Conservation (phyloP, 805 yeast genomes). For the Candida pseudoglaebosa region DNA sequence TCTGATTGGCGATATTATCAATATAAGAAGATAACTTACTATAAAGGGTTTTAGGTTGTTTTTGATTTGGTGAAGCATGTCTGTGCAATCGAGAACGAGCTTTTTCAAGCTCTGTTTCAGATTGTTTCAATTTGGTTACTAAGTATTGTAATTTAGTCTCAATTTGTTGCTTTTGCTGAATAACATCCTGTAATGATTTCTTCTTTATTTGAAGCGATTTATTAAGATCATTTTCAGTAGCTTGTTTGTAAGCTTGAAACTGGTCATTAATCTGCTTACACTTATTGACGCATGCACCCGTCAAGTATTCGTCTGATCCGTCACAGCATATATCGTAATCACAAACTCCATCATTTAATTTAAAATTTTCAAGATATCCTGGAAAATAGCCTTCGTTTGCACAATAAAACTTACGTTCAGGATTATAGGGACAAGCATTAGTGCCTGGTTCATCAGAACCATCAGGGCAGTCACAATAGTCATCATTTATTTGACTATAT, state of each 20-base stretch:
- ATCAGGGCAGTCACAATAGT: slow-evolving; percentile 95
- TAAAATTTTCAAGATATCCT: slow-evolving; percentile 56
- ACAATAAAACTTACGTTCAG: slow-evolving; percentile 59
- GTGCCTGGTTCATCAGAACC: slow-evolving; percentile 98
- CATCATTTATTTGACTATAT: slow-evolving; percentile 70
- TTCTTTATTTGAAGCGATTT: slow-evolving; percentile 26
- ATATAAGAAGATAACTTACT: slow-evolving; percentile 13
- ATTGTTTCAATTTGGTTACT: slow-evolving; percentile 4
- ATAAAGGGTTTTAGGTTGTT: neutral
- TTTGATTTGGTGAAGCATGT: neutral
- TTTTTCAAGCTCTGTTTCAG: neutral
- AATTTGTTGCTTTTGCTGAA: slow-evolving; percentile 12
- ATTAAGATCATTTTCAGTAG: slow-evolving; percentile 12
- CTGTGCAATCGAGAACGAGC: neutral
- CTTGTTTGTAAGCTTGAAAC: slow-evolving; percentile 18
- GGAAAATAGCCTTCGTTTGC: slow-evolving; percentile 68
- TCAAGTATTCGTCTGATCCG: slow-evolving; percentile 77
- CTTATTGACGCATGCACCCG: slow-evolving; percentile 47
- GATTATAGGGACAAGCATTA: slow-evolving; percentile 57
- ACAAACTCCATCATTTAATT: slow-evolving; percentile 87
- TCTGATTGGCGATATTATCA: slow-evolving; percentile 7
- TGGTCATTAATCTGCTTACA: slow-evolving; percentile 50
- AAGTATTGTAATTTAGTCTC: slow-evolving; percentile 7
- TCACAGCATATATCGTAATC: slow-evolving; percentile 90
- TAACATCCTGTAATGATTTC: slow-evolving; percentile 21